Base-by-base conservation (phyloP, 2,329 filamentous ascomycete species). In the Amauroascus niger region DNA sequence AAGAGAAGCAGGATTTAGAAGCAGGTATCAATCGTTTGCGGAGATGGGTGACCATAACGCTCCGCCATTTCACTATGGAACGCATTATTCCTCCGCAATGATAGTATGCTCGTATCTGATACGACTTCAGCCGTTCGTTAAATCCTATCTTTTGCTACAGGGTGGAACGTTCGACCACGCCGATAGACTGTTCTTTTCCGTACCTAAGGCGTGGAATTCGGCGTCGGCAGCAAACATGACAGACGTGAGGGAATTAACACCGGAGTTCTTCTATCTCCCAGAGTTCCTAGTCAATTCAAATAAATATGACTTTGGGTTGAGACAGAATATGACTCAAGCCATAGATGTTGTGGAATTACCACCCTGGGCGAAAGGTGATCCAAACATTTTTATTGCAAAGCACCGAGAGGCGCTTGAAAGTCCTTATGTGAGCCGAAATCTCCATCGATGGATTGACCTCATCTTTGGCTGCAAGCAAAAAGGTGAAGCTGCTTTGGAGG, bases 61-160 rank as follows among this genome's bases (percentile, higher is more conserved):
- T 44, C 84, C 87, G 0, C 87, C 93, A 0, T 98, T 96, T 67
- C 93, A 98, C 66, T 98, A 97, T 61, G 93, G 93, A 16, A 98
- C 94, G 0, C 94, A 98, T 67, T 98, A 98, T 68, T 97, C 93
- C 1, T 97, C 93, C 1, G 93, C 93, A 6, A 98, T 97, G 93
- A 96, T 95, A 55, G 93, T 98, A 6, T 89, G 89, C 11, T 96
- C 90, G 0, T 98, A 96, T 64, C 78, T 98, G 39, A 96, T 98
- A 63, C 85, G 93, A 16, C 77, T 98, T 14, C 91, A 95, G 49
- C 93, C 93, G 0, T 98, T 97, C 66, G 91, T 96, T 22, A 88
- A 97, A 62, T 95, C 93, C 0, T 97, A 95, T 65, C 81, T 97
- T 18, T 75, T 97, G 7, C 79, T 98, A 1, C 93, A 98, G 68